These are phyloP conservation scores for Prunus mongolica DNA, from an alignment of 306 rosid species.

Conservation along the genomic window DNA sequence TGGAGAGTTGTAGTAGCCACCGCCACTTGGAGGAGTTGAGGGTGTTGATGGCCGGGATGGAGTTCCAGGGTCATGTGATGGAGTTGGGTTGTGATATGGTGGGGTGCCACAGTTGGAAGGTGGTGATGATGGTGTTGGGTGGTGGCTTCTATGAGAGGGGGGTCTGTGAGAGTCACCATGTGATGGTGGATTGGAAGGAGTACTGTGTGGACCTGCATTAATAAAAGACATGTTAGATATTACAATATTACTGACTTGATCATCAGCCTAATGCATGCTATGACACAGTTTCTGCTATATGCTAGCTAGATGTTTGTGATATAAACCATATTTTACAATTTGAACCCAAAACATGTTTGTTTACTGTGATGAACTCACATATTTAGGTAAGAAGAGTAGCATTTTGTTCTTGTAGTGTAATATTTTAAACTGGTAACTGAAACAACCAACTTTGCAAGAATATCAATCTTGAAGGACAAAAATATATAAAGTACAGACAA, in stretches of 20 bases:
- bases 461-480: not conserved
- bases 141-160: slow-evolving; percentile 50
- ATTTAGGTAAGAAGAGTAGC: too few relatives aligned
- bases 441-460: not conserved
- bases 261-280: not conserved
- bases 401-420: too few relatives aligned
- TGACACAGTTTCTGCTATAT: not conserved
- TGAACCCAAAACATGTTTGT: too few relatives aligned
- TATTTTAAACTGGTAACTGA: not conserved
- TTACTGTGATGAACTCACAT: too few relatives aligned
- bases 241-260: too few relatives aligned
- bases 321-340: too few relatives aligned
- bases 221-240: not conserved
- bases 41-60: slow-evolving; percentile 48
- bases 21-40: slow-evolving; percentile 37
- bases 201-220: slow-evolving; percentile 35
- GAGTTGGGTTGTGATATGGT: slow-evolving; percentile 36
- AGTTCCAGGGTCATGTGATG: slow-evolving; percentile 15
- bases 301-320: not conserved
- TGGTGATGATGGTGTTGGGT: slow-evolving; percentile 51
- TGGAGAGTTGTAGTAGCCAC: slow-evolving; percentile 50
- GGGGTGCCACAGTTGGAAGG: slow-evolving; percentile 55
- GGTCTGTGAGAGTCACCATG: slow-evolving; percentile 14
- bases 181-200: slow-evolving; percentile 30
- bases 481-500: not conserved